Evolutionary conservation across 495 filamentous ascomycete genomes (phyloP).

Genomic region (Copromyces sp.): DNA sequence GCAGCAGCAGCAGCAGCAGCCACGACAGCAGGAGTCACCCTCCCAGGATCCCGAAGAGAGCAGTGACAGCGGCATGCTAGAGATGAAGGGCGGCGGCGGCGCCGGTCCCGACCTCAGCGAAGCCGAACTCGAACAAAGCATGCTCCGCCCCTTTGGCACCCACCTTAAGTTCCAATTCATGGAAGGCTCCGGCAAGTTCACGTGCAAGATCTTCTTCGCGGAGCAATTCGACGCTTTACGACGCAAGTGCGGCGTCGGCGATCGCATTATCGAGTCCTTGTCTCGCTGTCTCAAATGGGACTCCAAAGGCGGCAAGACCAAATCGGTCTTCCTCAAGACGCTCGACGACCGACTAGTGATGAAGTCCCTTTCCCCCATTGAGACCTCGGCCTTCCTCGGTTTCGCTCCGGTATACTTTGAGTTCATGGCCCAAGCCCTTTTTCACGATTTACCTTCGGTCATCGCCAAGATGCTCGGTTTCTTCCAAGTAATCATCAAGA

Average conservation of each 20-base stretch:
- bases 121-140: constrained; percentile 59
- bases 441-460: constrained; percentile 90
- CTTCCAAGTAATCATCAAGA: constrained; percentile 95
- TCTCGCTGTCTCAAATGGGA: constrained; percentile 97
- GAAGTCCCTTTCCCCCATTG: constrained; percentile 70
- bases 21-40: constrained; percentile 3
- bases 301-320: constrained; percentile 95
- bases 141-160: constrained; percentile 73
- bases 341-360: constrained; percentile 85
- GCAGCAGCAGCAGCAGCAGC: constrained; percentile 17
- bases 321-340: constrained; percentile 96
- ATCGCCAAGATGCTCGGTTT: constrained; percentile 99
- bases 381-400: constrained; percentile 85
- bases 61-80: constrained; percentile 16
- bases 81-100: constrained; percentile 17
- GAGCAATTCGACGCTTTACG: constrained; percentile 96
- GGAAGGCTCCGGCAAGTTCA: constrained; percentile 84
- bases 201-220: constrained; percentile 95
- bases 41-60: constrained; percentile 17
- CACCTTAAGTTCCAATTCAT: constrained; percentile 92
- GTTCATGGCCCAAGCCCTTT: constrained; percentile 91
- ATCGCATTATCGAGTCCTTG: constrained; percentile 89
- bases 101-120: constrained; percentile 24
- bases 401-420: constrained; percentile 96
- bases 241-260: constrained; percentile 81